These are phyloP conservation scores for Groenewaldozyma sp. DNA, from an alignment of 1,139 yeast species.

Conservation along the genomic window DNA sequence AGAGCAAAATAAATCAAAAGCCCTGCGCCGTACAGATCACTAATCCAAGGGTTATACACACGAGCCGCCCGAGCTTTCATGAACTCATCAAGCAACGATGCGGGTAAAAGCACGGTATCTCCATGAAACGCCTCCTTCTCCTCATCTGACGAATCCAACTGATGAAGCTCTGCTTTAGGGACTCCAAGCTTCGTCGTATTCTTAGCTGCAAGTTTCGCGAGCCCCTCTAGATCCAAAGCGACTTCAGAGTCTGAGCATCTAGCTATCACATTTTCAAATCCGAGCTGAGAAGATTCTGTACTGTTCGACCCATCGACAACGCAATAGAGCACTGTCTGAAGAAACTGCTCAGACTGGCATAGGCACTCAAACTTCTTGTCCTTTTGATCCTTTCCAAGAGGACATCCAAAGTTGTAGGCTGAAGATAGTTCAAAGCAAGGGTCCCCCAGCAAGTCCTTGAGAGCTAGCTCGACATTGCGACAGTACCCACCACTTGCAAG, in stretches of 20 bases:
- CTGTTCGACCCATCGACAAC: slow-evolving; percentile 8
- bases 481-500: too few relatives aligned
- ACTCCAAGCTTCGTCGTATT: not conserved
- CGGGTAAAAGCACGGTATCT: not conserved
- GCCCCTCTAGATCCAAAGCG: not conserved
- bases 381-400: not conserved
- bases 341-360: slow-evolving; percentile 8
- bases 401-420: not conserved
- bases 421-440: slow-evolving; percentile 3
- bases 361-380: slow-evolving; percentile 5
- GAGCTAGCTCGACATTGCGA: not conserved
- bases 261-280: not conserved
- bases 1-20: slow-evolving; percentile 9
- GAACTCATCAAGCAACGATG: not conserved
- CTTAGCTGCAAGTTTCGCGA: not conserved
- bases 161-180: not conserved
- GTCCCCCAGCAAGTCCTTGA: not conserved
- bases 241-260: not conserved
- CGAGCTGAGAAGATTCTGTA: not conserved
- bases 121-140: not conserved
- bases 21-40: slow-evolving; percentile 5
- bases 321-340: slow-evolving; percentile 12
- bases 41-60: not conserved
- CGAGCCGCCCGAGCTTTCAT: slow-evolving; percentile 3
- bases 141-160: not conserved